These are phyloP conservation scores for Coemansia sp. DNA, from an alignment of 192 early-diverging fungal genomes.

Conservation along the genomic window DNA sequence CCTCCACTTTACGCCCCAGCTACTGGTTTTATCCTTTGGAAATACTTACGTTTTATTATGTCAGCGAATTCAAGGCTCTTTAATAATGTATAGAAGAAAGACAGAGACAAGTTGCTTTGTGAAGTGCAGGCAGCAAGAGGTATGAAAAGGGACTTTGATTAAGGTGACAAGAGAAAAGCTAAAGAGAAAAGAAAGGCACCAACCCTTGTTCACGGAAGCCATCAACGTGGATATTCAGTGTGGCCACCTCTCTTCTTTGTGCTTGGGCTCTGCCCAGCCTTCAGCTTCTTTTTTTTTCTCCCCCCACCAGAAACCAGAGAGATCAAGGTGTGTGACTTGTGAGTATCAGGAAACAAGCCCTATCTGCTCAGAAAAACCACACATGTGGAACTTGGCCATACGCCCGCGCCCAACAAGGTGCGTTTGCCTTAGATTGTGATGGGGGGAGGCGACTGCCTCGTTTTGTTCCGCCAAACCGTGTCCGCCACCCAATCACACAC, in stretches of 20 bases:
- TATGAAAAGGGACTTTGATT: not conserved
- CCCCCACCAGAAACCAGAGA: not conserved
- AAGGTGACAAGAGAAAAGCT: not conserved
- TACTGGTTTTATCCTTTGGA: not conserved
- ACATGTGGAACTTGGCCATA: slow-evolving; percentile 43
- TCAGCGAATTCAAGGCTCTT: not conserved
- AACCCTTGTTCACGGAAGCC: not conserved
- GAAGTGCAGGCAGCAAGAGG: not conserved
- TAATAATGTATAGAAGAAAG: slow-evolving; percentile 2
- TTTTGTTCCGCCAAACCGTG: not conserved
- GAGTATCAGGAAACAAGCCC: not conserved
- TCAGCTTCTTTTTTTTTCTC: not conserved
- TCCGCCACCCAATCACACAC: not conserved
- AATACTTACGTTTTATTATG: not conserved
- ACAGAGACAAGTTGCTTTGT: not conserved
- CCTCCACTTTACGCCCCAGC: not conserved
- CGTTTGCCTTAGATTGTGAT: not conserved
- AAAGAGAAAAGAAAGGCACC: not conserved
- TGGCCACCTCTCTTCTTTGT: no score
- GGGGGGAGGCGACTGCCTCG: not conserved
- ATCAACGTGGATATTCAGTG: not conserved
- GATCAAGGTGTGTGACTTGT: no score
- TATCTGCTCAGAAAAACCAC: slow-evolving; percentile 13
- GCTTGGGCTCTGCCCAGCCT: no score
- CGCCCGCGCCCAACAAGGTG: slow-evolving; percentile 8